These are phyloP conservation scores for Cryptococcus amylolentus DNA, from an alignment of 1,284 basidiomycete species.

Conservation along the genomic window DNA sequence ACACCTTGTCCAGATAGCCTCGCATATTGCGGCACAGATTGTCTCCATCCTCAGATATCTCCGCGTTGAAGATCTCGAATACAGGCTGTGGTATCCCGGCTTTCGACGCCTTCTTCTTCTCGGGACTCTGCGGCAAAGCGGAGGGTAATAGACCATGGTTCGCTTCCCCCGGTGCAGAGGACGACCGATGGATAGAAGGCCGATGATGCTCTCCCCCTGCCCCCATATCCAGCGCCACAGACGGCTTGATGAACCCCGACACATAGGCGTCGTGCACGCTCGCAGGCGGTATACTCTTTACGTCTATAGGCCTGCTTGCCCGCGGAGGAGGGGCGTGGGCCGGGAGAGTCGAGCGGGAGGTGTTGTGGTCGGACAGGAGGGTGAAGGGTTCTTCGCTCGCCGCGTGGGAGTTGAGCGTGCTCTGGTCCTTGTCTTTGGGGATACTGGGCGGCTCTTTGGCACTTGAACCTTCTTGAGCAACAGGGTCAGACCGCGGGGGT, in stretches of 20 bases:
- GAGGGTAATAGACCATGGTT: constrained; percentile 7
- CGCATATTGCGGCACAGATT: constrained; percentile 26
- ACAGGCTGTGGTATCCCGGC: constrained; percentile 18
- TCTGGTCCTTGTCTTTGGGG: background rate
- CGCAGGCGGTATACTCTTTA: constrained; percentile 6
- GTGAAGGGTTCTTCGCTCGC: background rate
- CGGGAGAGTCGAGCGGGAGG: background rate
- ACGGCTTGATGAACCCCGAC: constrained; percentile 11
- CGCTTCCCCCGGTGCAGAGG: constrained; percentile 10
- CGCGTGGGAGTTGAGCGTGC: background rate
- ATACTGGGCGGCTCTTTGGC: no score
- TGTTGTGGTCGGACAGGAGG: background rate
- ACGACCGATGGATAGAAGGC: constrained; percentile 7
- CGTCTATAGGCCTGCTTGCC: background rate
- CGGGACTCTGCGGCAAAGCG: constrained; percentile 2
- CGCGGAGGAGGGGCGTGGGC: background rate
- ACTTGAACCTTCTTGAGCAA: background rate
- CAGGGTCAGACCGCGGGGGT: background rate
- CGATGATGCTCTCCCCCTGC: background rate
- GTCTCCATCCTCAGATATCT: constrained; percentile 16
- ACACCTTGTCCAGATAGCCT: constrained; percentile 27
- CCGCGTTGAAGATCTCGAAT: constrained; percentile 35
- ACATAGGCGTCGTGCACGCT: constrained; percentile 18
- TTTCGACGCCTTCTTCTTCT: background rate
- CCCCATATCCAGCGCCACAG: background rate